These are phyloP conservation scores for Castanea mollissima DNA, from an alignment of 306 rosid species.

Conservation along the genomic window DNA sequence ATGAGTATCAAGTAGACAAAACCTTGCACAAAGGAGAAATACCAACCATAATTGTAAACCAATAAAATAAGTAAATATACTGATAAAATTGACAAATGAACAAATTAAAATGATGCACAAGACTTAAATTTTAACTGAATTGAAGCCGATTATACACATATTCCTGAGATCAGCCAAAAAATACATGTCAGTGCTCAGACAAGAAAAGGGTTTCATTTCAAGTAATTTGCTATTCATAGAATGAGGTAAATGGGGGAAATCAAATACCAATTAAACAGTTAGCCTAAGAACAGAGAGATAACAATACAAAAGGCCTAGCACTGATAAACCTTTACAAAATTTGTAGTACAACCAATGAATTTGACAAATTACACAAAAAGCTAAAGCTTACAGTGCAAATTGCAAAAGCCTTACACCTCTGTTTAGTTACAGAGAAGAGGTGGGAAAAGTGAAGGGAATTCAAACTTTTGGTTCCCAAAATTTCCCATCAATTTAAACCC, in stretches of 20 bases:
- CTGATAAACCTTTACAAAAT: neutral
- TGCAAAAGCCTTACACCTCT: neutral
- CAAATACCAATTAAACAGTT: neutral
- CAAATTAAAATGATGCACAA: neutral
- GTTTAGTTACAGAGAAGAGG: neutral
- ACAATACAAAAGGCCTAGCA: neutral
- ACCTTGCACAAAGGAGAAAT: constrained; percentile 66
- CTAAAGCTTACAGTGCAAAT: neutral
- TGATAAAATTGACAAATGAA: neutral
- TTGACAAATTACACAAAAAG: neutral
- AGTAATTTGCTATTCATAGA: neutral
- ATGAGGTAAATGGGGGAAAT: neutral
- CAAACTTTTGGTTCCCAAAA: neutral
- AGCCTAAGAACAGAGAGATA: neutral
- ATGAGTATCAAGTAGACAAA: constrained; percentile 50
- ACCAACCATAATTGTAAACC: constrained; percentile 56
- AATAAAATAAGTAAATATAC: neutral
- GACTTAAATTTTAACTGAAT: constrained; percentile 35
- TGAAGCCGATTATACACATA: constrained; percentile 57
- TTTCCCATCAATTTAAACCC: neutral
- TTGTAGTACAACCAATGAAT: neutral
- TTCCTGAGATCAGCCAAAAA: constrained; percentile 35
- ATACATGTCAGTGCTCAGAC: neutral
- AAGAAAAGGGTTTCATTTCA: neutral
- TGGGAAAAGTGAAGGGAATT: neutral